A percentile compares a stretch with the other conserved stretches of the same genome.
Evolutionary conservation across 495 filamentous ascomycete species (phyloP).

Genomic region (Podospora didyma): DNA sequence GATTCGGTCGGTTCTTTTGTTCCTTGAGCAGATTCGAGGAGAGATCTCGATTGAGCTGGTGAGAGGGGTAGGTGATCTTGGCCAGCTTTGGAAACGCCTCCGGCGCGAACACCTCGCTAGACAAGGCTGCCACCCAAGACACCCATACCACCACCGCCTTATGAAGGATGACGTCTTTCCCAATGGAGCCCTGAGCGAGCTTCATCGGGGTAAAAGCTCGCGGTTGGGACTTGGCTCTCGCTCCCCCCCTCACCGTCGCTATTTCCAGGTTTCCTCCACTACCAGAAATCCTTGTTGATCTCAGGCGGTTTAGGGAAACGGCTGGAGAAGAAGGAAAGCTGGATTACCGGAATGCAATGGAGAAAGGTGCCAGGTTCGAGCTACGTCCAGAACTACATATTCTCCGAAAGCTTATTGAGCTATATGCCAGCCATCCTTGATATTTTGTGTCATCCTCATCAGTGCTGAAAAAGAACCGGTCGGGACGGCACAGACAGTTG

Average conservation of each 20-base stretch:
- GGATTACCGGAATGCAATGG: neutral
- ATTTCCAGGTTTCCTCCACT: constrained; percentile 13
- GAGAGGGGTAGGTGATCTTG: neutral
- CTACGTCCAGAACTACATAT: neutral
- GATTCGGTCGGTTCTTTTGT: too few relatives aligned
- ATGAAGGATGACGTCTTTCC: constrained; percentile 19
- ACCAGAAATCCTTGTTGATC: neutral
- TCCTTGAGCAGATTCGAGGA: too few relatives aligned
- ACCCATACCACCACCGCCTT: neutral
- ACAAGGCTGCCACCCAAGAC: too few relatives aligned
- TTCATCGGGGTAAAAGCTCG: too few relatives aligned
- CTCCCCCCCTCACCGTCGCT: constrained; percentile 12
- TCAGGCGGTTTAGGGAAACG: neutral
- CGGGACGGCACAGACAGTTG: neutral
- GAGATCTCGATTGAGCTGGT: neutral
- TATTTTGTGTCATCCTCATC: neutral
- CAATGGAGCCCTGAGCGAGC: constrained; percentile 2
- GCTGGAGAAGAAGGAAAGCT: neutral
- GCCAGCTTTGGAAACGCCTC: neutral
- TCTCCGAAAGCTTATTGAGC: constrained; percentile 8
- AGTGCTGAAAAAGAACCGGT: too few relatives aligned
- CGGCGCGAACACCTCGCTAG: neutral
- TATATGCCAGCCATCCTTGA: neutral
- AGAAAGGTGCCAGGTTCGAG: neutral
- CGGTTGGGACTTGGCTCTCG: too few relatives aligned